Conservation (phyloP, 345 rosid genomes). For the Citrus cavaleriei region DNA sequence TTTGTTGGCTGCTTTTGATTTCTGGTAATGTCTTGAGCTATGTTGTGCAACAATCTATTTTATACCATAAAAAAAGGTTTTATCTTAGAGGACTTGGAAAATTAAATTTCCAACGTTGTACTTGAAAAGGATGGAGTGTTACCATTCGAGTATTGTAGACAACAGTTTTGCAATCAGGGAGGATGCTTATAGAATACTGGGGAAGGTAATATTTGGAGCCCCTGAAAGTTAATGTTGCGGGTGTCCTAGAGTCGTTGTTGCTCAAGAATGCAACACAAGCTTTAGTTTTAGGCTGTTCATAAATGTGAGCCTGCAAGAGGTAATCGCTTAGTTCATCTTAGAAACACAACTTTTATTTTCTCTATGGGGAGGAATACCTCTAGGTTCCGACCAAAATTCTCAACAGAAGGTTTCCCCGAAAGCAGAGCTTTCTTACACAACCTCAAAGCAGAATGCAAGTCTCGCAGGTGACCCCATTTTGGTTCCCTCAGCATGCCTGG, state of each 20-base stretch:
- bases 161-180: conserved; percentile 43
- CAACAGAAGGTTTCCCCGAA: conserved; percentile 28
- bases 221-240: conserved; percentile 23
- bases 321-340: neutral
- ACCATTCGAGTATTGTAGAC: conserved; percentile 35
- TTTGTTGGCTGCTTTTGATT: conserved; percentile 24
- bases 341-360: neutral
- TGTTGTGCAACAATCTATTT: conserved; percentile 41
- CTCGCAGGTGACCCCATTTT: conserved; percentile 50
- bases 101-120: neutral
- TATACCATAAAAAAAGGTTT: neutral
- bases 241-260: conserved; percentile 26
- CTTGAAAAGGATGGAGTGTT: neutral
- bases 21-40: conserved; percentile 29
- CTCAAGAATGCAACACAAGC: conserved; percentile 44
- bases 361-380: conserved; percentile 25
- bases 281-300: conserved; percentile 20
- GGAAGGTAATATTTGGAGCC: conserved; percentile 36
- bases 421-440: conserved; percentile 37
- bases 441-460: conserved; percentile 39
- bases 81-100: neutral
- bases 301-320: conserved; percentile 32
- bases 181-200: conserved; percentile 38
- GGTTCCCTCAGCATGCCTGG: conserved; percentile 45
- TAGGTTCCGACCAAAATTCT: conserved; percentile 16